Conservation (phyloP, 352 stramenopile genomes). For the Phytophthora fragariae region DNA sequence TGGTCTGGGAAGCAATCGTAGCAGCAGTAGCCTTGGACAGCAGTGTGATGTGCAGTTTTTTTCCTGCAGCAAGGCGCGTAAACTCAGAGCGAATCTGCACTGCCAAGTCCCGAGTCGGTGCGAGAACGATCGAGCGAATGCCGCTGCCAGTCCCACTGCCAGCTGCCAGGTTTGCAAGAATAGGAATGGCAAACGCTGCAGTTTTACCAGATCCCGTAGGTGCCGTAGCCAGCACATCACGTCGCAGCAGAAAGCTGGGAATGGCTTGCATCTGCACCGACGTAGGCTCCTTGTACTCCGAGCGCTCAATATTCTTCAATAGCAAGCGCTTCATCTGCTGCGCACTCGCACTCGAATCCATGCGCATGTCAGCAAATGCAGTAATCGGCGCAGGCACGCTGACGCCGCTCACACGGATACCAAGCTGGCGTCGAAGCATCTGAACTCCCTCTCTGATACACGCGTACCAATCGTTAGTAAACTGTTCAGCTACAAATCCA, state of each 20-base stretch:
- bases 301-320: constrained; percentile 86
- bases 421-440: constrained; percentile 80
- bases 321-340: constrained; percentile 74
- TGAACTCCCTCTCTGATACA: constrained; percentile 56
- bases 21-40: constrained; percentile 94
- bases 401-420: constrained; percentile 79
- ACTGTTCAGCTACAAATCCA: background rate
- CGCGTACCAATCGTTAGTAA: constrained; percentile 1
- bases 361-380: constrained; percentile 75
- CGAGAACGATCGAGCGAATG: constrained; percentile 95
- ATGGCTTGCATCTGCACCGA: constrained; percentile 99
- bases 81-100: constrained; percentile 98
- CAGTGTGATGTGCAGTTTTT: constrained; percentile 90
- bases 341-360: constrained; percentile 49
- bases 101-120: constrained; percentile 97
- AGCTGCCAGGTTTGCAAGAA: constrained; percentile 81
- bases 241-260: constrained; percentile 85
- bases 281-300: constrained; percentile 98
- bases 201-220: constrained; percentile 99
- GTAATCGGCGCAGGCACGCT: constrained; percentile 77
- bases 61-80: constrained; percentile 85
- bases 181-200: constrained; percentile 97
- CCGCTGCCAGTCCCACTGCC: constrained; percentile 45
- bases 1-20: constrained; percentile 75
- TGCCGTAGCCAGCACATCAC: constrained; percentile 96